These are phyloP conservation scores for Silene noctiflora DNA, from an alignment of 179 eudicot species.

Conservation along the genomic window DNA sequence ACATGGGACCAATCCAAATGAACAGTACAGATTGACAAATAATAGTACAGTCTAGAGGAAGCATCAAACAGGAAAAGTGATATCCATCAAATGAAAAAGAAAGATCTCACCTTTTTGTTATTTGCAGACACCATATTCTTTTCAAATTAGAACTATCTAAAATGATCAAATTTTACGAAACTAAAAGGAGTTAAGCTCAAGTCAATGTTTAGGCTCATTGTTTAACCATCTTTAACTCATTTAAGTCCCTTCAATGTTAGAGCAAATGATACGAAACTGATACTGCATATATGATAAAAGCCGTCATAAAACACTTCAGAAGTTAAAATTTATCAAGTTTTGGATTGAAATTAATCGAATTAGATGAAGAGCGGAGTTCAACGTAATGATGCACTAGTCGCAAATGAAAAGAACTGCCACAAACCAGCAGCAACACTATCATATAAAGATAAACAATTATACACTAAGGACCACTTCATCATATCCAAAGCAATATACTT, in stretches of 20 bases:
- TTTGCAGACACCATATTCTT: not conserved
- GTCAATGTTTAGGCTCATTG: not conserved
- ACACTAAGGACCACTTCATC: not conserved
- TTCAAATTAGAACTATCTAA: not conserved
- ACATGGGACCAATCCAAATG: constrained; percentile 5
- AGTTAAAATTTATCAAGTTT: not conserved
- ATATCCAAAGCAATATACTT: not conserved
- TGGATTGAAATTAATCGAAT: not conserved
- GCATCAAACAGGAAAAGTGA: constrained; percentile 13
- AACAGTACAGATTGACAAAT: constrained; percentile 9
- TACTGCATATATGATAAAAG: too few species aligned
- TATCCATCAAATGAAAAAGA: not conserved
- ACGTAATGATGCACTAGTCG: not conserved
- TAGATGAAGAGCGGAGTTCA: not conserved
- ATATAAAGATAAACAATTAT: constrained; percentile 1
- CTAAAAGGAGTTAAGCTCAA: not conserved
- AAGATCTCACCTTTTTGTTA: not conserved
- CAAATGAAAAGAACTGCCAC: not conserved
- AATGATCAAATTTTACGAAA: not conserved
- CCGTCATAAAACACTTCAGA: not conserved
- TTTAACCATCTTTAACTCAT: too few species aligned
- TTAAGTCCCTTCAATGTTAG: too few species aligned
- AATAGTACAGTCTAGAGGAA: constrained; percentile 10
- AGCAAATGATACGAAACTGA: too few species aligned
- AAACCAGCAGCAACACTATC: not conserved